These are phyloP conservation scores for Nothomitra cinnamomea DNA, from an alignment of 2,329 filamentous ascomycete genomes.

Conservation along the genomic window DNA sequence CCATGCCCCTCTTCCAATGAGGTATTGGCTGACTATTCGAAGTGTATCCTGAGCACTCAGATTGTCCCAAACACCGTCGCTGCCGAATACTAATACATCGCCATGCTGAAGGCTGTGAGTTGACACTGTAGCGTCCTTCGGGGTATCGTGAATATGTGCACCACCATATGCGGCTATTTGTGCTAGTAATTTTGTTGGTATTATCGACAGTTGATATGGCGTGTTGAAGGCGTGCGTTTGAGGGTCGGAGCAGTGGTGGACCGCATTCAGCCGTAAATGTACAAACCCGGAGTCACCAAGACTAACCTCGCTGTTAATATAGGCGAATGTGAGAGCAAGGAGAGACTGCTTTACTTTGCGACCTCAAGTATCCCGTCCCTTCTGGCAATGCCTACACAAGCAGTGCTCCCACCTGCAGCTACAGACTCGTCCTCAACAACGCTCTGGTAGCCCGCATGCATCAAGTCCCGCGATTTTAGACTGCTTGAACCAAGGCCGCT, in stretches of 20 bases:
- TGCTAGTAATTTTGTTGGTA: slow-evolving; percentile 61
- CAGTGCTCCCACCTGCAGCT: slow-evolving; percentile 75
- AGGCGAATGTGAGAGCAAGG: neutral
- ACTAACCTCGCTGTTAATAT: slow-evolving; percentile 17
- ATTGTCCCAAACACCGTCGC: slow-evolving; percentile 93
- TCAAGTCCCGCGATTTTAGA: slow-evolving; percentile 46
- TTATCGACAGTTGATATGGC: slow-evolving; percentile 80
- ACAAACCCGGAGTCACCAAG: slow-evolving; percentile 91
- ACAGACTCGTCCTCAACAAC: slow-evolving; percentile 60
- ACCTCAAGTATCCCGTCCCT: slow-evolving; percentile 63
- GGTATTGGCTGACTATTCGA: slow-evolving; percentile 56
- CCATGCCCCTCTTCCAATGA: slow-evolving; percentile 65
- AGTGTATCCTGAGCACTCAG: slow-evolving; percentile 81
- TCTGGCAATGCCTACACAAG: slow-evolving; percentile 65
- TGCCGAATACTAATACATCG: slow-evolving; percentile 84
- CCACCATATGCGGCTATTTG: slow-evolving; percentile 76
- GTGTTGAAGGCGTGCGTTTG: slow-evolving; percentile 98
- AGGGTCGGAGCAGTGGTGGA: slow-evolving; percentile 65
- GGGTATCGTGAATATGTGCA: slow-evolving; percentile 62
- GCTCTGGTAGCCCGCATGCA: slow-evolving; percentile 71
- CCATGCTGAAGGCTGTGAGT: slow-evolving; percentile 68
- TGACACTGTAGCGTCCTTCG: slow-evolving; percentile 66
- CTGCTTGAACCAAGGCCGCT: slow-evolving; percentile 20
- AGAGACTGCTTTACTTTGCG: slow-evolving; percentile 43
- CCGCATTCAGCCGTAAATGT: slow-evolving; percentile 67